phyloP scores from a whole-genome alignment of 2,329 filamentous ascomycete genomes.

The Phyllosticta citribraziliensis region DNA sequence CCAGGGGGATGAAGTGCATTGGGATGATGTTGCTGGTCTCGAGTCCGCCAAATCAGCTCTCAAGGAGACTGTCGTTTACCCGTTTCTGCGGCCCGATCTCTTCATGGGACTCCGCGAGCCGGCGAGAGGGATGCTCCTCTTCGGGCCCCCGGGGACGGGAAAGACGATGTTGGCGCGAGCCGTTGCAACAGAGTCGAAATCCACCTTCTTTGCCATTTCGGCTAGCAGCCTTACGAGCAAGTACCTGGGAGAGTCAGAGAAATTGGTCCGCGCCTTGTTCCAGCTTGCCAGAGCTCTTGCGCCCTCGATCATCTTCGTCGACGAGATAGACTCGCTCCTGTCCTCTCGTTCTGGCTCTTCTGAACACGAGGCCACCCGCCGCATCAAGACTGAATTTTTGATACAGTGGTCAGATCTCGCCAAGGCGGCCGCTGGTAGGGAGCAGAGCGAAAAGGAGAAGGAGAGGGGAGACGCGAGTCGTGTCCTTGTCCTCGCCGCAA shows the following conservation, averaged over 20 bases:
- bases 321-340: conserved; percentile 91
- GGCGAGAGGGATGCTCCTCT: conserved; percentile 87
- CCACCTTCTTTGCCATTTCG: conserved; percentile 95
- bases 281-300: conserved; percentile 78
- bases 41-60: conserved; percentile 84
- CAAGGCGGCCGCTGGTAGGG: conserved; percentile 78
- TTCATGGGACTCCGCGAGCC: conserved; percentile 95
- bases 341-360: conserved; percentile 73
- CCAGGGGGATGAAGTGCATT: conserved; percentile 87
- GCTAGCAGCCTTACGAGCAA: conserved; percentile 92
- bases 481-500: conserved; percentile 88
- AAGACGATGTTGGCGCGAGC: conserved; percentile 97
- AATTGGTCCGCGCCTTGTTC: conserved; percentile 87
- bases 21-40: conserved; percentile 86
- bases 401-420: conserved; percentile 96
- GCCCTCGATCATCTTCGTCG: conserved; percentile 95
- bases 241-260: conserved; percentile 92
- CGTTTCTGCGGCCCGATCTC: conserved; percentile 85
- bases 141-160: conserved; percentile 93
- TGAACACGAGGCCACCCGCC: conserved; percentile 84
- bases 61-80: conserved; percentile 94
- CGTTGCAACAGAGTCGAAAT: conserved; percentile 87
- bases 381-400: conserved; percentile 95
- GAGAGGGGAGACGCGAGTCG: conserved; percentile 72
- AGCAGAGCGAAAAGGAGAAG: conserved; percentile 55